A percentile compares a stretch with the other conserved stretches of the same genome.
These are phyloP conservation scores for Datisca glomerata DNA, from an alignment of 306 rosid species.

Conservation along the genomic window DNA sequence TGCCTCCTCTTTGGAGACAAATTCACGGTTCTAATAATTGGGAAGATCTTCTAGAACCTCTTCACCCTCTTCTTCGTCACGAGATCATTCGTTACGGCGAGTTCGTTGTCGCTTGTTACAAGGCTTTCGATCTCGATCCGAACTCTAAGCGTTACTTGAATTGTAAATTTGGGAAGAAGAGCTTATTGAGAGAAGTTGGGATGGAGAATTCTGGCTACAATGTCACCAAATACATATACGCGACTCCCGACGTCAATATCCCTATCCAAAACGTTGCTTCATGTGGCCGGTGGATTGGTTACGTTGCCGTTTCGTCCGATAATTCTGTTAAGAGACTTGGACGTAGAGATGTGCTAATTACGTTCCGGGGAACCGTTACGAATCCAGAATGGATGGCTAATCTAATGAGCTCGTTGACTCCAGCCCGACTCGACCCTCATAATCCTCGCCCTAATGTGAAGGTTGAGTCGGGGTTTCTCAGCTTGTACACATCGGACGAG, in stretches of 20 bases:
- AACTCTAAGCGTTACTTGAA: conserved; percentile 62
- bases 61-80: conserved; percentile 65
- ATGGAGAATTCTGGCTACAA: conserved; percentile 51
- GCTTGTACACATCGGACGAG: conserved; percentile 68
- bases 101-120: conserved; percentile 63
- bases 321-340: conserved; percentile 39
- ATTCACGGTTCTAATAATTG: conserved; percentile 73
- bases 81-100: conserved; percentile 77
- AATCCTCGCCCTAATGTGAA: conserved; percentile 44
- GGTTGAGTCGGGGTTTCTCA: conserved; percentile 74
- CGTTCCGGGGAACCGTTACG: conserved; percentile 77
- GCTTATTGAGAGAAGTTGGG: conserved; percentile 51
- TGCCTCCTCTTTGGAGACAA: conserved; percentile 45
- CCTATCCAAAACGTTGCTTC: conserved; percentile 31
- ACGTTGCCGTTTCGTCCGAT: conserved; percentile 50
- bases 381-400: conserved; percentile 71
- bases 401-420: conserved; percentile 67
- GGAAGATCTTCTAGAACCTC: conserved; percentile 65
- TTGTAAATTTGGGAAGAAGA: conserved; percentile 64
- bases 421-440: conserved; percentile 61
- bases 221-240: conserved; percentile 80
- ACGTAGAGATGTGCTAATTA: conserved; percentile 50
- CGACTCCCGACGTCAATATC: conserved; percentile 56
- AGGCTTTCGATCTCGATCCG: conserved; percentile 73
- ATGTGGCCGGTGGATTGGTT: conserved; percentile 81